Percentiles rank a stretch among this genome's conserved stretches.
These are phyloP conservation scores for Xylariaceae sp. DNA, from an alignment of 2,329 filamentous ascomycete genomes.

Conservation along the genomic window DNA sequence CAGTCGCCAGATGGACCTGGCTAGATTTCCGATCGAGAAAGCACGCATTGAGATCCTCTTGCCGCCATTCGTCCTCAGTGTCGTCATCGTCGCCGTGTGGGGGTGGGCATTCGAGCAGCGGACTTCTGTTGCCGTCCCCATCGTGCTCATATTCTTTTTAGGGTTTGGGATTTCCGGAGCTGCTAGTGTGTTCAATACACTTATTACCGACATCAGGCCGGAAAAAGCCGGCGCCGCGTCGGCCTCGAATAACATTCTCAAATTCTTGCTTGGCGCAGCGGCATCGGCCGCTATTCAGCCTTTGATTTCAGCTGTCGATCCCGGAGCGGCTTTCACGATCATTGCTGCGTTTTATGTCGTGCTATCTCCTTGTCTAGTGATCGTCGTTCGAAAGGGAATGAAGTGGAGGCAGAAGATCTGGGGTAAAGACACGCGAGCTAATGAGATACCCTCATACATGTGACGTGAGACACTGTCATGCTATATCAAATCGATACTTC, in stretches of 20 bases:
- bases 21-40: constrained; percentile 58
- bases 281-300: constrained; percentile 64
- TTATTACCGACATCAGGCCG: constrained; percentile 69
- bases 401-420: constrained; percentile 53
- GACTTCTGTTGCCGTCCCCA: constrained; percentile 56
- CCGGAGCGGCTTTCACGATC: constrained; percentile 66
- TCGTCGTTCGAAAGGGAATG: constrained; percentile 54
- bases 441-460: no score
- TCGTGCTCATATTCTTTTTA: constrained; percentile 62
- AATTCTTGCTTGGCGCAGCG: constrained; percentile 64
- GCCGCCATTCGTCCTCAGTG: constrained; percentile 59
- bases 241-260: constrained; percentile 66
- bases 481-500: no score
- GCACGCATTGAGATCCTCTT: constrained; percentile 61
- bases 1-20: constrained; percentile 59
- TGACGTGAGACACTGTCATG: no score
- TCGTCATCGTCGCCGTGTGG: constrained; percentile 59
- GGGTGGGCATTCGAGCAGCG: constrained; percentile 61
- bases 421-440: no score
- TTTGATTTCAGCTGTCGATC: constrained; percentile 60
- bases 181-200: constrained; percentile 64
- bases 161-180: constrained; percentile 62
- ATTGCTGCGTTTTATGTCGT: constrained; percentile 59
- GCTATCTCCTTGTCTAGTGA: constrained; percentile 55
- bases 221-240: constrained; percentile 64